These are phyloP conservation scores for Vitellaria paradoxa DNA, from an alignment of 179 eudicot genomes.

Conservation along the genomic window DNA sequence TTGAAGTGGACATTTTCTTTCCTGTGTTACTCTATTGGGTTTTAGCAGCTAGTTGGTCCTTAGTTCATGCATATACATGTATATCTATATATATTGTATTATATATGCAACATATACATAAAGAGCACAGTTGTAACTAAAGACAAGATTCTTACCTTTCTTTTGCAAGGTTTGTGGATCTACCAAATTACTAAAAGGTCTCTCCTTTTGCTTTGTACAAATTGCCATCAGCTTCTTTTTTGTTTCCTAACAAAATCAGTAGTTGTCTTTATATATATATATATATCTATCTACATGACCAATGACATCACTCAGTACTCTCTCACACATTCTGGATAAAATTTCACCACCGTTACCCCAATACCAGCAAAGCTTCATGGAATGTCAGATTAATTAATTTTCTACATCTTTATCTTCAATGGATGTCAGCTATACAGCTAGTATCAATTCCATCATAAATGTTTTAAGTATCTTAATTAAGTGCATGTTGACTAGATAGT, in stretches of 20 bases:
- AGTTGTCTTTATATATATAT: not conserved
- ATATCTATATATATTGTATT: not conserved
- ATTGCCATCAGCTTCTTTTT: conserved; percentile 1
- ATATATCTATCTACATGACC: not conserved
- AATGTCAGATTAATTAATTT: not conserved
- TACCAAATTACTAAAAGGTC: not conserved
- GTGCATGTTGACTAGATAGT: conserved; percentile 8
- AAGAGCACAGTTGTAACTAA: not conserved
- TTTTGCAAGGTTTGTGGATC: not conserved
- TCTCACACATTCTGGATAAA: not conserved
- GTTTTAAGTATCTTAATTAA: not conserved
- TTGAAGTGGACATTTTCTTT: no score
- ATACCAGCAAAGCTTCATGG: not conserved
- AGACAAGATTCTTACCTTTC: not conserved
- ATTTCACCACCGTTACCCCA: not conserved
- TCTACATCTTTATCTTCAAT: not conserved
- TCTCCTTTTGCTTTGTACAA: not conserved
- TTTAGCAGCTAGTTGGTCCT: not conserved
- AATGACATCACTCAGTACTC: not conserved
- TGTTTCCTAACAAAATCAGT: not conserved
- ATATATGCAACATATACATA: not conserved
- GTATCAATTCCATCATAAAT: not conserved
- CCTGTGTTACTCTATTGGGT: not conserved
- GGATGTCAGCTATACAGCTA: not conserved
- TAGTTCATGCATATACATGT: no score